These are phyloP conservation scores for Amanita fuliginea DNA, from an alignment of 768 basidiomycete genomes.

Conservation along the genomic window DNA sequence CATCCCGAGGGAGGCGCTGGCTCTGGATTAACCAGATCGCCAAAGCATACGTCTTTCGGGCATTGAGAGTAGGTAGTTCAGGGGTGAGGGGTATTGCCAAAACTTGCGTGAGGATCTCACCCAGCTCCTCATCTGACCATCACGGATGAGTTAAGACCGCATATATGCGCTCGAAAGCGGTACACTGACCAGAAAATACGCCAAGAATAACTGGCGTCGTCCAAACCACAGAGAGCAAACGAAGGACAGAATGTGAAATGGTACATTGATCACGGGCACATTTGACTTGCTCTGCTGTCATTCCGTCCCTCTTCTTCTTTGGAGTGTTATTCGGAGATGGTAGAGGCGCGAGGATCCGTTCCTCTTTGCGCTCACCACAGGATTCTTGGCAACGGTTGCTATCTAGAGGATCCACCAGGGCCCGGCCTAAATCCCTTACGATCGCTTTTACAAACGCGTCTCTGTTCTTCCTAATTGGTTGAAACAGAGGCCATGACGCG, in stretches of 20 bases:
- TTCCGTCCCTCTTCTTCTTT: slow-evolving; percentile 52
- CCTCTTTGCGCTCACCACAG: slow-evolving; percentile 12
- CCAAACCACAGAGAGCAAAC: slow-evolving; percentile 49
- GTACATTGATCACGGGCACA: slow-evolving; percentile 73
- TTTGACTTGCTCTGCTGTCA: slow-evolving; percentile 70
- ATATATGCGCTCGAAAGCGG: slow-evolving; percentile 7
- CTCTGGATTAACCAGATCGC: slow-evolving; percentile 65
- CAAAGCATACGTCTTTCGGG: slow-evolving; percentile 77
- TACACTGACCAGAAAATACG: slow-evolving; percentile 47
- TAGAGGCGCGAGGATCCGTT: slow-evolving; percentile 22
- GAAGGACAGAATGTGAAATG: slow-evolving; percentile 59
- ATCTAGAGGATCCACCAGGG: slow-evolving; percentile 44
- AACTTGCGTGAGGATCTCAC: slow-evolving; percentile 47
- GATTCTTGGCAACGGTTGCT: slow-evolving; percentile 13
- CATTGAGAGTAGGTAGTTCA: slow-evolving; percentile 67
- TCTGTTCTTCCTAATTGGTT: slow-evolving; percentile 49
- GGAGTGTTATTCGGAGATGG: slow-evolving; percentile 69
- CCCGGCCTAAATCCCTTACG: slow-evolving; percentile 58
- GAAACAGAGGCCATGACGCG: slow-evolving; percentile 62
- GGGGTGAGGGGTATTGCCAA: slow-evolving; percentile 64
- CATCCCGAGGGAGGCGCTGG: slow-evolving; percentile 52
- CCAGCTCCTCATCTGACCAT: slow-evolving; percentile 43
- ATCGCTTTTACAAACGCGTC: slow-evolving; percentile 44
- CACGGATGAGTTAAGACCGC: slow-evolving; percentile 2
- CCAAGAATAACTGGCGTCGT: slow-evolving; percentile 45